phyloP scores from a whole-genome alignment of 495 filamentous ascomycete species.

The Aspergillus bridgeri region DNA sequence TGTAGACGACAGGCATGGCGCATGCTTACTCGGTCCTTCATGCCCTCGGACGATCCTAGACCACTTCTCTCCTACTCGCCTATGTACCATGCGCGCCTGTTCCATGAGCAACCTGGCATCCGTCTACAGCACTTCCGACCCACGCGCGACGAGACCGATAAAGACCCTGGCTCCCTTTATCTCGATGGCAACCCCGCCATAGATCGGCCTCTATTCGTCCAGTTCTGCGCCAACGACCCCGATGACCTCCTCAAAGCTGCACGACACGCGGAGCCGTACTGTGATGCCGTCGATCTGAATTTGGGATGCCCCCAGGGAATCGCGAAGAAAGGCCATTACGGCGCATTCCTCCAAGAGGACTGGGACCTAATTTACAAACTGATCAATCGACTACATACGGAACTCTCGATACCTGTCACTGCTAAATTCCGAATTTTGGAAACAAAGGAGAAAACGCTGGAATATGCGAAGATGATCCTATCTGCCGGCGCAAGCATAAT shows the following conservation, averaged over 20 bases:
- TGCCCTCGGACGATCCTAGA: slow-evolving; percentile 56
- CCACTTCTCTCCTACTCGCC: slow-evolving; percentile 79
- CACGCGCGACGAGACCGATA: slow-evolving; percentile 40
- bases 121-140: slow-evolving; percentile 76
- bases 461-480: slow-evolving; percentile 86
- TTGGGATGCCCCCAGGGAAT: slow-evolving; percentile 98
- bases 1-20: slow-evolving; percentile 73
- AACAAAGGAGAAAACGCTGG: slow-evolving; percentile 77
- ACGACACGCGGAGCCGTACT: slow-evolving; percentile 70
- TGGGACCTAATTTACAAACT: slow-evolving; percentile 75
- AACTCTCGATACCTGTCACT: slow-evolving; percentile 77
- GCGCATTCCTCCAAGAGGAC: slow-evolving; percentile 92
- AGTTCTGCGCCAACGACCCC: slow-evolving; percentile 93
- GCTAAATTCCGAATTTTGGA: slow-evolving; percentile 94
- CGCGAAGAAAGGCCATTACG: slow-evolving; percentile 84
- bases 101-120: slow-evolving; percentile 68
- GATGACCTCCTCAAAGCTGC: slow-evolving; percentile 74
- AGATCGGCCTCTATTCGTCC: slow-evolving; percentile 89
- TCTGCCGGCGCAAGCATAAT: slow-evolving; percentile 87
- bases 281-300: slow-evolving; percentile 95
- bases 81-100: slow-evolving; percentile 92
- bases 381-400: slow-evolving; percentile 70
- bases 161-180: slow-evolving; percentile 38
- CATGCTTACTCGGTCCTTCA: slow-evolving; percentile 87
- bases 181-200: slow-evolving; percentile 81